Conservation (phyloP, 1,284 basidiomycete genomes). For the Apiotrichum laibachii region DNA sequence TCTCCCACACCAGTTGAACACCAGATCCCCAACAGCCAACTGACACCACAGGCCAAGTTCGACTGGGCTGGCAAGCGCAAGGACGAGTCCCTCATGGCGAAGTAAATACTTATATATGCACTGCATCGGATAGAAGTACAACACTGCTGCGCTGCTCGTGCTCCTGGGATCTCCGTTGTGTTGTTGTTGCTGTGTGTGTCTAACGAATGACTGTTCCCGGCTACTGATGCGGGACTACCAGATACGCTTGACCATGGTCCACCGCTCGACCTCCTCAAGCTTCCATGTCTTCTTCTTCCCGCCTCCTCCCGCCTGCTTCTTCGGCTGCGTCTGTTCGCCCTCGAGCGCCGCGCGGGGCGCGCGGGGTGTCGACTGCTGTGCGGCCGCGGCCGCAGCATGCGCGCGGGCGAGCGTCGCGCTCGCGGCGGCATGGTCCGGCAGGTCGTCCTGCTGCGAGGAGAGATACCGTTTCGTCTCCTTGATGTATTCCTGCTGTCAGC, state of each 20-base stretch:
- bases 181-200: background rate
- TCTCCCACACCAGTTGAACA: too few relatives aligned
- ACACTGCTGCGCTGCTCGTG: background rate
- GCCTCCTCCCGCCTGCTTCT: too few relatives aligned
- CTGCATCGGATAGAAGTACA: constrained; percentile 19
- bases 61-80: constrained; percentile 47
- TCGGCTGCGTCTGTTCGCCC: constrained; percentile 20
- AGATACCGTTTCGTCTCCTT: constrained; percentile 70
- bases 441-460: constrained; percentile 67
- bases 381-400: background rate
- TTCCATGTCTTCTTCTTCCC: constrained; percentile 61
- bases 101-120: constrained; percentile 20
- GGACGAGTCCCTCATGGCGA: constrained; percentile 26
- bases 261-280: constrained; percentile 81
- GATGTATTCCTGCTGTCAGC: constrained; percentile 64
- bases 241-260: constrained; percentile 91
- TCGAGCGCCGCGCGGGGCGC: constrained; percentile 59
- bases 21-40: background rate
- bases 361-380: constrained; percentile 5
- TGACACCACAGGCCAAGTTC: constrained; percentile 31
- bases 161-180: background rate
- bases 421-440: constrained; percentile 54
- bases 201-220: background rate
- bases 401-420: too few relatives aligned
- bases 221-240: constrained; percentile 66